Evolutionary conservation across 23 red algal species (phyloP).

Genomic region (Agarophyton chilense): DNA sequence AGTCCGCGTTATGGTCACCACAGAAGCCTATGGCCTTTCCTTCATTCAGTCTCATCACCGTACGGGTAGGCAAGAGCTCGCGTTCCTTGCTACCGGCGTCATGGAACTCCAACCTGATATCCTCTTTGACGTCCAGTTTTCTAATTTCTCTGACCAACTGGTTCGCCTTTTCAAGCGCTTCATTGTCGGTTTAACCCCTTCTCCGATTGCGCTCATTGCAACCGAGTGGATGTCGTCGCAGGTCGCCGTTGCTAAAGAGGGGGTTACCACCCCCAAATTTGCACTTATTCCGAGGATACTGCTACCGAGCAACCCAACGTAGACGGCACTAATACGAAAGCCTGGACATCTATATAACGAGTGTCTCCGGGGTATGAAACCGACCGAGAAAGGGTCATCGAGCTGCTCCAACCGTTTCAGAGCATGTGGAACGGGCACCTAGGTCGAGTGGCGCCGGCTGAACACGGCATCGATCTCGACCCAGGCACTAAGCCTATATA

Average conservation of each 20-base stretch:
- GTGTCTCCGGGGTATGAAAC: background rate
- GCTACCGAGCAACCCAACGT: background rate
- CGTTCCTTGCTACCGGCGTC: constrained; percentile 12
- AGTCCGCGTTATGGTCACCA: background rate
- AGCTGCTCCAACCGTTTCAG: background rate
- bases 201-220: background rate
- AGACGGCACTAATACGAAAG: background rate
- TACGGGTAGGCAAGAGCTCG: background rate
- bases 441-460: background rate
- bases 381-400: background rate
- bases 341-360: background rate
- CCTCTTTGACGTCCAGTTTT: background rate
- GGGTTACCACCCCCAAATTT: background rate
- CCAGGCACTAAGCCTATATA: background rate
- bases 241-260: background rate
- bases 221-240: background rate
- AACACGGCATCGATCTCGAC: constrained; percentile 30
- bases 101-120: constrained; percentile 7
- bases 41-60: constrained; percentile 25
- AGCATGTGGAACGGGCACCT: constrained; percentile 13
- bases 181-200: constrained; percentile 18
- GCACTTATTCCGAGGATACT: background rate
- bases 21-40: background rate
- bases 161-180: background rate
- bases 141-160: background rate